Evolutionary conservation across 2,329 filamentous ascomycete genomes (phyloP).

Genomic region (Arthrocladium fulminans): DNA sequence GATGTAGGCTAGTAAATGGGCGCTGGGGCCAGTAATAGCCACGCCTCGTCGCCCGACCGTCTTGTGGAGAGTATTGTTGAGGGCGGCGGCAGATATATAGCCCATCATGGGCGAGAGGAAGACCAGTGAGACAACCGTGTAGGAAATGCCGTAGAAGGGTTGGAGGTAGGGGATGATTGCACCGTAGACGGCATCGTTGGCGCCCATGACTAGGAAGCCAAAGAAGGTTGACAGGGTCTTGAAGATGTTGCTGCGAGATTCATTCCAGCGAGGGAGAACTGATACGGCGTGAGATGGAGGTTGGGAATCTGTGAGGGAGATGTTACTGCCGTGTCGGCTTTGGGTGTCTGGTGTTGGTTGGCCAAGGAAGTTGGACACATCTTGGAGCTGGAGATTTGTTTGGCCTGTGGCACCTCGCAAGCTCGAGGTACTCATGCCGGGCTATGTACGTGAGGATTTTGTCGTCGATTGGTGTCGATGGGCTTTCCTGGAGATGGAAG

Average conservation of each 20-base stretch:
- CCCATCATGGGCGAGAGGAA: constrained; percentile 43
- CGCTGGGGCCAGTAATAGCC: constrained; percentile 54
- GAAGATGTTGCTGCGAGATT: constrained; percentile 47
- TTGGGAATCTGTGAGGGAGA: constrained; percentile 7
- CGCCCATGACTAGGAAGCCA: constrained; percentile 48
- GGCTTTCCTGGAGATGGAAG: no score
- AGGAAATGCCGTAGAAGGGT: constrained; percentile 36
- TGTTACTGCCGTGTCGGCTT: background rate
- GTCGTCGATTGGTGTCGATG: no score
- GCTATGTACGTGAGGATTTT: no score
- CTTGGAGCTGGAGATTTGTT: no score
- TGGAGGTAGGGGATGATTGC: constrained; percentile 42
- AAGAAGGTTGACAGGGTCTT: constrained; percentile 41
- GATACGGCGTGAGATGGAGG: constrained; percentile 23
- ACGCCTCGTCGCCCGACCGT: constrained; percentile 59
- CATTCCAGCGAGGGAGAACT: constrained; percentile 47
- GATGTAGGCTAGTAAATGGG: constrained; percentile 57
- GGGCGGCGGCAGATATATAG: constrained; percentile 38
- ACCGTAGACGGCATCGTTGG: constrained; percentile 41
- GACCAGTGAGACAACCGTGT: constrained; percentile 40
- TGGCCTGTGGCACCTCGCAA: no score
- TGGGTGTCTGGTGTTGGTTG: background rate
- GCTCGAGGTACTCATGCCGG: no score
- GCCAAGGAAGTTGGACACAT: constrained; percentile 7
- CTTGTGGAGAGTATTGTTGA: constrained; percentile 37